Base-by-base conservation (phyloP, 208 protist genomes). In the Wallacemonas sp. region DNA sequence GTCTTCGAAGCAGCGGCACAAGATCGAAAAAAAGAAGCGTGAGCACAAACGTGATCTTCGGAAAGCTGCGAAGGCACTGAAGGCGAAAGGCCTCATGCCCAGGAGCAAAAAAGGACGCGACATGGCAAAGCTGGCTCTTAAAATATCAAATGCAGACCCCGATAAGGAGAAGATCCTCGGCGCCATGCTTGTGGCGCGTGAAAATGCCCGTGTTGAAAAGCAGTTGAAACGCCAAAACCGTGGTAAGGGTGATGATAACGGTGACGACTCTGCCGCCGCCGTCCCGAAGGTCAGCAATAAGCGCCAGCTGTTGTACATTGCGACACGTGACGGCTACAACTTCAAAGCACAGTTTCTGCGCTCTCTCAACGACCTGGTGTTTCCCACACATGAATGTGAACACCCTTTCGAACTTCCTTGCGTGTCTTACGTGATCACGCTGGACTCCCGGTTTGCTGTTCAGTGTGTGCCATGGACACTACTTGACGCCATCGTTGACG, bases 1-100 rank as follows among this genome's bases (percentile, higher is more conserved):
- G 75, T 84, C 82, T 69, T 93, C 90, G 34, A 80, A 74, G 28
- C 84, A 90, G 76, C 86, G 90, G 38, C 86, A 96, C 68, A 96
- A 96, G 64, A 88, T 96, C 30, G 90, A 96, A 22, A 72, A 86
- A 22, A 96, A 96, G 70, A 93, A 92, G 60, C 77, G 84, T 53
- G 86, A 96, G 61, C 90, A 96, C 73, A 96, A 93, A 45, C 74
- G 90, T 8, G 90, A 96, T 46, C 55, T 96, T 21, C 77, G 80
- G n/a, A 93, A 89, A 63, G 90, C 90, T 2, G 90, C 90, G 4
- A 96, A 93, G 72, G 78, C 79, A 14, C 66, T 96, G 31, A 87
- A 93, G 33, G 88, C 80, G 39, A 82, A 75, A 26, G 90, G 90
- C 44, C 70, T 89, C 39, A 85, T 85, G 19, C 82, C 86, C 54